Conservation (phyloP, 257 asterid species). For the Capsicum baccatum region DNA sequence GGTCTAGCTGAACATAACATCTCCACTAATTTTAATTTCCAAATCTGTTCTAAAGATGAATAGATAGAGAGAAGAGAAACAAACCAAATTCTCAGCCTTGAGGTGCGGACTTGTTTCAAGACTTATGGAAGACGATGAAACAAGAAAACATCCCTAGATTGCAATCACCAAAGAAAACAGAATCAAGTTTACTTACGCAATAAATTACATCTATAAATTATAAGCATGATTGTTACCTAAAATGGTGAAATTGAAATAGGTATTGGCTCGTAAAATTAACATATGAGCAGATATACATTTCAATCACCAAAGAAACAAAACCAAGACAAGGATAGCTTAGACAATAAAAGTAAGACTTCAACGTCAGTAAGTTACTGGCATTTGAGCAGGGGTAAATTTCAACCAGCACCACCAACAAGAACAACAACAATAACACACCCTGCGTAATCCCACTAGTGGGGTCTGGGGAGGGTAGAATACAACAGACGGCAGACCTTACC, state of each 20-base stretch:
- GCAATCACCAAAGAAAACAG: slow-evolving; percentile 24
- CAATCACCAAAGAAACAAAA: slow-evolving; percentile 9
- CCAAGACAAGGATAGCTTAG: neutral
- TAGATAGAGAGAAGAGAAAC: slow-evolving; percentile 28
- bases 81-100: slow-evolving; percentile 88
- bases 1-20: neutral
- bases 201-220: neutral
- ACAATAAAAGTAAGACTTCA: neutral
- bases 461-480: too few species aligned
- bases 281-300: slow-evolving; percentile 68
- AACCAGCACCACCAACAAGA: neutral
- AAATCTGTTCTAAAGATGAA: neutral
- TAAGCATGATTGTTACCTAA: neutral
- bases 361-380: slow-evolving; percentile 50
- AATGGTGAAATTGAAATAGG: neutral
- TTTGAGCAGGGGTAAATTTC: slow-evolving; percentile 66
- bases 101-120: slow-evolving; percentile 77
- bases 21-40: neutral
- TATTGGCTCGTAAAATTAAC: neutral
- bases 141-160: slow-evolving; percentile 83
- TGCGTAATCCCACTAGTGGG: too few species aligned
- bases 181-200: neutral
- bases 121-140: slow-evolving; percentile 71
- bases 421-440: too few species aligned
- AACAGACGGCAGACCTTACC: too few species aligned